Percentiles rank a stretch among this genome's conserved stretches.
Evolutionary conservation across 2,329 filamentous ascomycete species (phyloP).

Genomic region (Aspergillus phoenicis): DNA sequence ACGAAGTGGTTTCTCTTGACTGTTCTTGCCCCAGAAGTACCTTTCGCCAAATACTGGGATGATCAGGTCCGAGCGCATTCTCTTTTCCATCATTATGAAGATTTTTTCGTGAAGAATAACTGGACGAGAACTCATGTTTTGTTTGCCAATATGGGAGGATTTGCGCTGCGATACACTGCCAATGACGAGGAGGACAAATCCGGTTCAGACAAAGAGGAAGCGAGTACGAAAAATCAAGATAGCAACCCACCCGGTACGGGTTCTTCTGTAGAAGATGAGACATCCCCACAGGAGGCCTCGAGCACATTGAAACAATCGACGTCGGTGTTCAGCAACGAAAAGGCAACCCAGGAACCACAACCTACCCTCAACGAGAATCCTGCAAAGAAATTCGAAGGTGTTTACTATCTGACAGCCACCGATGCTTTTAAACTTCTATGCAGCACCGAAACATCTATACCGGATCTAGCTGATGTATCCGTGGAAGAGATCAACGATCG

Average conservation of each 20-base stretch:
- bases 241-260: background rate
- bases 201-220: background rate
- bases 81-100: background rate
- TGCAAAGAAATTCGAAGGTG: background rate
- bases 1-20: background rate
- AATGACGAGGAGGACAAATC: background rate
- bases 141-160: background rate
- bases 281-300: too few relatives aligned
- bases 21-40: background rate
- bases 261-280: too few relatives aligned
- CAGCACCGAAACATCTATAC: background rate
- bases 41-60: background rate
- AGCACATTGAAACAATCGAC: too few relatives aligned
- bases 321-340: too few relatives aligned
- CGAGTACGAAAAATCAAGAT: background rate
- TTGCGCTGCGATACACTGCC: background rate
- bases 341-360: background rate
- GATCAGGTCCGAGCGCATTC: background rate
- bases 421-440: background rate
- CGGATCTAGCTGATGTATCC: background rate
- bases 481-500: background rate
- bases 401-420: background rate
- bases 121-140: background rate
- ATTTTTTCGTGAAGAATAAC: background rate
- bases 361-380: background rate